These are phyloP conservation scores for Pleurotus giganteus DNA, from an alignment of 768 basidiomycete genomes.

Conservation along the genomic window DNA sequence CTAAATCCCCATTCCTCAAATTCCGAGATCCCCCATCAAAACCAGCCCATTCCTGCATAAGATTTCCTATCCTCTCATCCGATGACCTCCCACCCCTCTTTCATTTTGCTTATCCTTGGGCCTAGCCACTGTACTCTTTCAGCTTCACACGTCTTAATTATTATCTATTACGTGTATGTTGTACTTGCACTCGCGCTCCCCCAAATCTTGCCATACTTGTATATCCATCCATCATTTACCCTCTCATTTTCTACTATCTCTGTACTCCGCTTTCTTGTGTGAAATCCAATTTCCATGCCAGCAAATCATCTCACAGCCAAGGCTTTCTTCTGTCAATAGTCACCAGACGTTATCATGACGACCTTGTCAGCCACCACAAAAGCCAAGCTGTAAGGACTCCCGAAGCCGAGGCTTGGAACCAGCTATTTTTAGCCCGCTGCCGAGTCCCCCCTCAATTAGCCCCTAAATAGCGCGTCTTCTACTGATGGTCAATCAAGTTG, in stretches of 20 bases:
- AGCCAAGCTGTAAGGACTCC: neutral
- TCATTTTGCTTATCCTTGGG: neutral
- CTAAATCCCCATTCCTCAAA: conserved; percentile 1
- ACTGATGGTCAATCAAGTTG: too few relatives aligned
- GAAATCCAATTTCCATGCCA: neutral
- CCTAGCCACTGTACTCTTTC: neutral
- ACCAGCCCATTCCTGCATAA: neutral
- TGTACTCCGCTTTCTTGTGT: neutral
- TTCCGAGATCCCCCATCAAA: conserved; percentile 3
- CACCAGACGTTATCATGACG: neutral
- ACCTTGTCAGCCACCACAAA: neutral
- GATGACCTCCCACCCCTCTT: neutral
- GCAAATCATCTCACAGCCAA: neutral
- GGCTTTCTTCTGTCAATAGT: neutral
- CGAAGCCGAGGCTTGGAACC: neutral
- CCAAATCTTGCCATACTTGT: too few relatives aligned
- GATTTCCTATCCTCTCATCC: neutral
- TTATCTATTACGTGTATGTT: conserved; percentile 7
- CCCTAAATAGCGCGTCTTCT: too few relatives aligned
- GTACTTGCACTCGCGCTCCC: conserved; percentile 1
- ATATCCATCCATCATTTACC: neutral
- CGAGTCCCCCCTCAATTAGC: too few relatives aligned
- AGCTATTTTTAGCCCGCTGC: neutral
- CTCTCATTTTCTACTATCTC: neutral
- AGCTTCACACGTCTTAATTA: neutral